These are phyloP conservation scores for Protomyces macrosporus DNA, from an alignment of 1,139 yeast genomes.

Conservation along the genomic window DNA sequence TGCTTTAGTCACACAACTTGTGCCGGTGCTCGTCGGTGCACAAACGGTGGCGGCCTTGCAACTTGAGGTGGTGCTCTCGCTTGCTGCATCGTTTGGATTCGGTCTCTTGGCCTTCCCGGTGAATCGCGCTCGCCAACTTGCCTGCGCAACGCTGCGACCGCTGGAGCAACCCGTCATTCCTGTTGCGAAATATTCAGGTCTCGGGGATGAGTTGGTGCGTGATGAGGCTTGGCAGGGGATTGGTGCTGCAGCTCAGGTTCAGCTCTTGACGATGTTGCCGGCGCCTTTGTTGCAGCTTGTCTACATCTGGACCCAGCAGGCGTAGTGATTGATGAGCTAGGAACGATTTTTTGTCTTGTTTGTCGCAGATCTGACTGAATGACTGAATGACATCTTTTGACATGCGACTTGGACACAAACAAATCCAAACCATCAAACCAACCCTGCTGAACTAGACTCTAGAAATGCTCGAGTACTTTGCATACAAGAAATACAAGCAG, in stretches of 20 bases:
- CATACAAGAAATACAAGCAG: constrained; percentile 13
- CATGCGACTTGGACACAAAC: not conserved
- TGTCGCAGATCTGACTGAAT: too few relatives aligned
- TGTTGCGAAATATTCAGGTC: not conserved
- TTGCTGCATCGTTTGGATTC: not conserved
- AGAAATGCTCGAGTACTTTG: constrained; percentile 14
- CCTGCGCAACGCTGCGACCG: constrained; percentile 6
- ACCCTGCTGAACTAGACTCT: not conserved
- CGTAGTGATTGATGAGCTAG: too few relatives aligned
- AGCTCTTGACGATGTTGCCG: not conserved
- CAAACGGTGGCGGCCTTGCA: not conserved
- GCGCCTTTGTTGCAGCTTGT: not conserved
- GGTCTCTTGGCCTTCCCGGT: not conserved
- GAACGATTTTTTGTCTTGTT: not conserved
- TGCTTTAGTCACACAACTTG: not conserved
- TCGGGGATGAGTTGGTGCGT: constrained; percentile 6
- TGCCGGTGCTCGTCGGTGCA: not conserved
- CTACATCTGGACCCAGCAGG: not conserved
- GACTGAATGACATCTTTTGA: too few relatives aligned
- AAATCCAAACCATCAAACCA: not conserved
- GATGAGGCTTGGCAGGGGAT: constrained; percentile 14
- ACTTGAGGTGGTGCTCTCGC: not conserved
- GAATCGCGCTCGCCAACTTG: constrained; percentile 1
- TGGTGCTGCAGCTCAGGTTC: not conserved
- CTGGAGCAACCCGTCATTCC: constrained; percentile 8